Evolutionary conservation across 306 rosid genomes (phyloP).

Genomic region (Rosa rugosa): DNA sequence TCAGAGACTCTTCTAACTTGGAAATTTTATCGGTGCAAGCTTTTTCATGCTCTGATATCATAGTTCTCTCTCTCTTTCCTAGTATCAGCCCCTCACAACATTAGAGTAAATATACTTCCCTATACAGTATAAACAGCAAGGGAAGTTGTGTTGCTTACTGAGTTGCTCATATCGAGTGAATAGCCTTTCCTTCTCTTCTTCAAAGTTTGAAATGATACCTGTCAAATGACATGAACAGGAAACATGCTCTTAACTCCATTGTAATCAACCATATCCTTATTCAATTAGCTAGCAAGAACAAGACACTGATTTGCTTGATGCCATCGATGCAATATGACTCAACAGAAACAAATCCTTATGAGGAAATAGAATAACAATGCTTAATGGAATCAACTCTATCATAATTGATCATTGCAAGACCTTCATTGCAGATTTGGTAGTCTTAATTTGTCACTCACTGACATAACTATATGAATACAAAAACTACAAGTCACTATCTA

Average conservation of each 20-base stretch:
- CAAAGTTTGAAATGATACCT: conserved; percentile 82
- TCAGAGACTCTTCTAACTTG: conserved; percentile 74
- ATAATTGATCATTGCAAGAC: background rate
- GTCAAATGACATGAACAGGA: conserved; percentile 16
- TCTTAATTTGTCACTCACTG: background rate
- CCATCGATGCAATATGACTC: background rate
- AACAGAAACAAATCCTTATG: background rate
- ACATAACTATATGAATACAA: background rate
- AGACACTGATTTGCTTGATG: background rate
- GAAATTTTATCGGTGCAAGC: conserved; percentile 67
- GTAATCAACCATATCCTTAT: background rate
- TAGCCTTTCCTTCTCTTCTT: conserved; percentile 89
- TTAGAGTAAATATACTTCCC: background rate
- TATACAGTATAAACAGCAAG: background rate
- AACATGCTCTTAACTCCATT: background rate
- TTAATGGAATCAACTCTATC: background rate
- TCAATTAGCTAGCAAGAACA: conserved; percentile 18
- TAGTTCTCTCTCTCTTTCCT: conserved; percentile 78
- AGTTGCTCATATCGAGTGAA: conserved; percentile 76
- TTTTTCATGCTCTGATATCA: conserved; percentile 77
- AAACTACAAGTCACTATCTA: background rate
- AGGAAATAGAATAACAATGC: background rate
- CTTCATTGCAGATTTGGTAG: background rate
- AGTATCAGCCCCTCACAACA: conserved; percentile 23
- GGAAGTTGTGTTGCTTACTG: conserved; percentile 48